Evolutionary conservation across 192 early-diverging fungal species (phyloP), one percentile per base, ranked within the genome.

Genomic region (Coemansia sp.): DNA sequence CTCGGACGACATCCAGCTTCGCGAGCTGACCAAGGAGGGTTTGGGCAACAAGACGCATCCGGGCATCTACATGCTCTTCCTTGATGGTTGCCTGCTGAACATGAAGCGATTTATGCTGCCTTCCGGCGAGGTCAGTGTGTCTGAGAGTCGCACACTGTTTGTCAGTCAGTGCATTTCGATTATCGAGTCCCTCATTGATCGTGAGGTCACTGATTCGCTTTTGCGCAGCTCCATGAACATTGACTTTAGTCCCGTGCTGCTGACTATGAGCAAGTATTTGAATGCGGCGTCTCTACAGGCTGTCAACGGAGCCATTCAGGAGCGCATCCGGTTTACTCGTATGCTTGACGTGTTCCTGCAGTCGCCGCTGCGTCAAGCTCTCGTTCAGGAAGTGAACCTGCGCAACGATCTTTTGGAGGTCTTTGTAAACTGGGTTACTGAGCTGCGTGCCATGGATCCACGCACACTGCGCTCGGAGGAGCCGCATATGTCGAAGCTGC

Each of bases 361-460:
- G 67, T 74, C 71, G 9, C 64, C 71, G n/a, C 17, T 80, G 67
- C 71, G 72, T 15, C 72, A 71, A 57, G 64, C 67, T 11, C 62
- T 74, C 33, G 62, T 73, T 33, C 71, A 80, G 27, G 77, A 80
- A 23, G 77, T 80, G 53, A 80, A 74, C 38, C 49, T 74, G 57
- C 71, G 77, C 53, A 80, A 80, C 57, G 72, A 74, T 46, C 43
- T 80, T n/a, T 54, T 80, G 14, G 77, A 80, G 59, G 63, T 60
- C 15, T 74, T 80, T 64, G 77, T 80, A 48, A 80, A 70, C 61
- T 80, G 77, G 77, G 64, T 73, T 38, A 80, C 71, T 12, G 77
- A 80, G 47, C 61, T 80, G 44, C 71, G 77, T 14, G 71, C 71
- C 11, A 74, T 80, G 71, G 77, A 80, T 44, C 71, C 77, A 27